Evolutionary conservation across 495 filamentous ascomycete genomes (phyloP).

Genomic region (Penicillium crystallinum): DNA sequence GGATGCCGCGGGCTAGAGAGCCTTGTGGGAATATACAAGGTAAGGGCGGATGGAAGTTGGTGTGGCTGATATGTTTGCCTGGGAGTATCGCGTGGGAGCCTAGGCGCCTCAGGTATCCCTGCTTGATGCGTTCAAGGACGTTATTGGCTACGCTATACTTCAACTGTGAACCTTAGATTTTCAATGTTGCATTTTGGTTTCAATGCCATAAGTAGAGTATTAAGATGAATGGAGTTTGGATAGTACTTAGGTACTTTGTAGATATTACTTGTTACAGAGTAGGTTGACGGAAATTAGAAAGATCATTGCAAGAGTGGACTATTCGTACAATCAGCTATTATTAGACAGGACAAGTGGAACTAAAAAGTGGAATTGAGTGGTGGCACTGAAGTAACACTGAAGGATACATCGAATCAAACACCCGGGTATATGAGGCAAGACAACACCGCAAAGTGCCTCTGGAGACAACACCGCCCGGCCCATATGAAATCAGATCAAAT

Average conservation of each 20-base stretch:
- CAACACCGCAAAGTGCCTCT: constrained; percentile 11
- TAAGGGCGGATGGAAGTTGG: neutral
- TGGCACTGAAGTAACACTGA: neutral
- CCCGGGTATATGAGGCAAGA: constrained; percentile 24
- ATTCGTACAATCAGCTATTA: neutral
- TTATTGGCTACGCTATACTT: constrained; percentile 7
- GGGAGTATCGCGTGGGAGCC: neutral
- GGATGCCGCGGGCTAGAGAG: neutral
- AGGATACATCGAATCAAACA: constrained; percentile 14
- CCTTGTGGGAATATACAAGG: neutral
- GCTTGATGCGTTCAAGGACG: neutral
- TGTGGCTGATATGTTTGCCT: constrained; percentile 6
- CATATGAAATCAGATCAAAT: constrained; percentile 17
- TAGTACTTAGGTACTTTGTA: too few relatives aligned
- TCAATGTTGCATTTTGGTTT: neutral
- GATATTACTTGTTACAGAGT: too few relatives aligned
- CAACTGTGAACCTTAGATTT: neutral
- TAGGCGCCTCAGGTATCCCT: constrained; percentile 1
- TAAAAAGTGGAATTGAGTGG: neutral
- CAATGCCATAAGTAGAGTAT: too few relatives aligned
- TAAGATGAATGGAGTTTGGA: too few relatives aligned
- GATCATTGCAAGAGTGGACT: neutral
- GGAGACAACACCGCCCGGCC: constrained; percentile 22
- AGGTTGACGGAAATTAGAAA: too few relatives aligned
- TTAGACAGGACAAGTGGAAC: neutral